phyloP scores from a whole-genome alignment of 2,329 filamentous ascomycete species.

The Didymella glomerata region DNA sequence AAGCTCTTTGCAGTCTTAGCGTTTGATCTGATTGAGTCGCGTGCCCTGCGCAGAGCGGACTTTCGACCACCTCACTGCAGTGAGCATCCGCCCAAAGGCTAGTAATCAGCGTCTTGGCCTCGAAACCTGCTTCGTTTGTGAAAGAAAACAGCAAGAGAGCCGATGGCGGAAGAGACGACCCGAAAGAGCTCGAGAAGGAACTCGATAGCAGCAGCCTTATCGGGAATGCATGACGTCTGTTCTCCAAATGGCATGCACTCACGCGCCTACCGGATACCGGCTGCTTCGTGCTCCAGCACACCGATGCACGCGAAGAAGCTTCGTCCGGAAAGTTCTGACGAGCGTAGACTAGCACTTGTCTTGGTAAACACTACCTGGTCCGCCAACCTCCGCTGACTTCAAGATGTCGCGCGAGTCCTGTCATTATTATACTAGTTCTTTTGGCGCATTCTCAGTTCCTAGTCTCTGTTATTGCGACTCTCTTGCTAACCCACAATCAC shows the following conservation, averaged over 20 bases:
- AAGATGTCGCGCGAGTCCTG: slow-evolving; percentile 10
- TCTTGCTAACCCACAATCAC: not conserved
- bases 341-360: slow-evolving; percentile 3
- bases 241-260: slow-evolving; percentile 8
- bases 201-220: not conserved
- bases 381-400: slow-evolving; percentile 16
- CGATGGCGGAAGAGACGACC: not conserved
- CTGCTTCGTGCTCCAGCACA: slow-evolving; percentile 10
- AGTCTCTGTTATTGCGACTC: not conserved
- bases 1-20: slow-evolving; percentile 3
- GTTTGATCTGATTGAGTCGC: slow-evolving; percentile 11
- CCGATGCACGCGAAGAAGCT: slow-evolving; percentile 7
- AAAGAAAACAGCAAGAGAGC: not conserved
- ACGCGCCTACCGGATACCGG: slow-evolving; percentile 19
- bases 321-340: slow-evolving; percentile 3
- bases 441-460: not conserved
- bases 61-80: slow-evolving; percentile 4
- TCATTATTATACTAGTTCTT: not conserved
- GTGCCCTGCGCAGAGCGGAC: slow-evolving; percentile 4
- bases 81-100: not conserved
- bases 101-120: not conserved
- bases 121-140: slow-evolving; percentile 1
- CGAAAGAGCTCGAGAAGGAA: not conserved
- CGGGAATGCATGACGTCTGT: slow-evolving; percentile 7
- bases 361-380: slow-evolving; percentile 7